Conservation (phyloP, 257 asterid genomes). For the Galeopsis tetrahit region DNA sequence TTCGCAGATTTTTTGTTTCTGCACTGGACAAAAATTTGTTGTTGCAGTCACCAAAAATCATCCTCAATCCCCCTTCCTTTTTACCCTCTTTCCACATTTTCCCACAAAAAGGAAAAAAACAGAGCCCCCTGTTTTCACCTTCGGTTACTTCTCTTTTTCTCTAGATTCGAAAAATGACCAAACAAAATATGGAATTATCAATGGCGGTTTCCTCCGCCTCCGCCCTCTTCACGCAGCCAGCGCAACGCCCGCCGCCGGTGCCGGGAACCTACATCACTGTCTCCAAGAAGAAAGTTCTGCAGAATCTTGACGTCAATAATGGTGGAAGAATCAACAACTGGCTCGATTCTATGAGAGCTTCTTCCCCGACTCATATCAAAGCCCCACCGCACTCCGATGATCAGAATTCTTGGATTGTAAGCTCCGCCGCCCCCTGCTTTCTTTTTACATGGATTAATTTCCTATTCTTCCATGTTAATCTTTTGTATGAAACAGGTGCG, state of each 20-base stretch:
- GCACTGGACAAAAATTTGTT: conserved; percentile 21
- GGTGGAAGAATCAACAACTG: conserved; percentile 62
- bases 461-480: neutral
- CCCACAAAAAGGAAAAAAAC: conserved; percentile 2
- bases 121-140: conserved; percentile 35
- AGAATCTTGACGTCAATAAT: conserved; percentile 53
- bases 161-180: conserved; percentile 35
- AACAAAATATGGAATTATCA: conserved; percentile 56
- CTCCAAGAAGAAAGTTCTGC: conserved; percentile 55
- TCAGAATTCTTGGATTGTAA: conserved; percentile 66
- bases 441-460: neutral
- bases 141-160: neutral
- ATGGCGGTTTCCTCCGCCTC: conserved; percentile 54
- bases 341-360: conserved; percentile 88
- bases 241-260: conserved; percentile 59
- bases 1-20: conserved; percentile 28
- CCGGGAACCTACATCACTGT: conserved; percentile 59
- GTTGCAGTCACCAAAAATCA: conserved; percentile 6
- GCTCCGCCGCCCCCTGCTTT: conserved; percentile 19
- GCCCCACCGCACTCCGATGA: conserved; percentile 54
- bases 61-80: conserved; percentile 6
- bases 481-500: conserved; percentile 50
- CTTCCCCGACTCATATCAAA: conserved; percentile 79
- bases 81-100: conserved; percentile 21
- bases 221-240: conserved; percentile 44